phyloP scores from a whole-genome alignment of 2,329 filamentous ascomycete species.

The Paramyrothecium sp. region DNA sequence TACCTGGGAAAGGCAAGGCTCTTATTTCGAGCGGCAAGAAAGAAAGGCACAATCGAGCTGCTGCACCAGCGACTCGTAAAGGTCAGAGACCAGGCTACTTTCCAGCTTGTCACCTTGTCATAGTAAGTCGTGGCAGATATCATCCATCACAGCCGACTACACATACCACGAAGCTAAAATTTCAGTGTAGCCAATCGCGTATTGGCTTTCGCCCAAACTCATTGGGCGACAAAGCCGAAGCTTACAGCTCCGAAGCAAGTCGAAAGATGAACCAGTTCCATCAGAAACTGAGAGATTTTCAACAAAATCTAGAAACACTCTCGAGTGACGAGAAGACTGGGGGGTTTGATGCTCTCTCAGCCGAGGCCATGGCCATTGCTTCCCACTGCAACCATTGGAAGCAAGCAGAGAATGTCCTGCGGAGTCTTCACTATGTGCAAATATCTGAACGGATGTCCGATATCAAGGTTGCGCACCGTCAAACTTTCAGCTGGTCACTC shows the following conservation, averaged over 20 bases:
- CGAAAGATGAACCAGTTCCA: neutral
- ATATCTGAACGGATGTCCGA: constrained; percentile 1
- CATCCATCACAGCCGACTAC: no score
- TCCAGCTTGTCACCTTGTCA: neutral
- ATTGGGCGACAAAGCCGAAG: no score
- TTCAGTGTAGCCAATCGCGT: no score
- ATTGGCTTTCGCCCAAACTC: no score
- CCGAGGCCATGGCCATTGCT: neutral
- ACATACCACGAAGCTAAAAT: no score
- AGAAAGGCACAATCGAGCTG: neutral
- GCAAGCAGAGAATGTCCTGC: neutral
- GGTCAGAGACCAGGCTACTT: neutral
- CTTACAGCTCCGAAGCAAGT: no score
- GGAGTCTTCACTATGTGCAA: constrained; percentile 4
- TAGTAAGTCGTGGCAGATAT: neutral
- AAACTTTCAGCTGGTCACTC: constrained; percentile 2
- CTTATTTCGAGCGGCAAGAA: neutral
- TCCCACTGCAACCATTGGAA: neutral
- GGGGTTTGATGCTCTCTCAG: neutral
- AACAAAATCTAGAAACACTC: neutral
- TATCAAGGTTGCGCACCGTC: constrained; percentile 1
- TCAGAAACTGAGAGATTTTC: neutral
- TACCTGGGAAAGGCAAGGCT: neutral
- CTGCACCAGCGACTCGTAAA: neutral
- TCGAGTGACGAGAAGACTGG: neutral